A percentile compares a stretch with the other conserved stretches of the same genome.
Conservation (phyloP, 2,329 filamentous ascomycete species). For the Aphanocladium album region DNA sequence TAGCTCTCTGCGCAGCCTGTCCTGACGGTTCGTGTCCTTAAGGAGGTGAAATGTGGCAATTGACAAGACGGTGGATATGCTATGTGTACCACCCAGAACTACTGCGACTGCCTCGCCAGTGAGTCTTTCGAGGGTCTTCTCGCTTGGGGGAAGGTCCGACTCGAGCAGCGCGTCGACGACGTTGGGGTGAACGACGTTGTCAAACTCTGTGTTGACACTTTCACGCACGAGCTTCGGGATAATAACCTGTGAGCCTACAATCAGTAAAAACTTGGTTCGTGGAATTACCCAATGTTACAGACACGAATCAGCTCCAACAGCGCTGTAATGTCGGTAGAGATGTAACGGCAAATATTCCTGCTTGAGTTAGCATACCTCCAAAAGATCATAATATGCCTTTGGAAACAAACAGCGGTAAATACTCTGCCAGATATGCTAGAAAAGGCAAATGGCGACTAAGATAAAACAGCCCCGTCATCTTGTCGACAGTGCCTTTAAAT, state of each 20-base stretch:
- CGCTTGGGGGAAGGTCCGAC: constrained; percentile 27
- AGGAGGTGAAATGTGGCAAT: neutral
- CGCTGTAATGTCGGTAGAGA: neutral
- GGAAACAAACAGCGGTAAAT: constrained; percentile 12
- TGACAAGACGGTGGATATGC: neutral
- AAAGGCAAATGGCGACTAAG: constrained; percentile 14
- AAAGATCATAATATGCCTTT: neutral
- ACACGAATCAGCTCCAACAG: neutral
- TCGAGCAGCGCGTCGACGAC: constrained; percentile 17
- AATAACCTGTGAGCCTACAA: neutral
- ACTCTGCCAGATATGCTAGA: constrained; percentile 8
- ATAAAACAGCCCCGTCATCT: constrained; percentile 15
- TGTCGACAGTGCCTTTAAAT: constrained; percentile 13
- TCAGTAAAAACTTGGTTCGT: neutral
- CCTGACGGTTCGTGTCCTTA: neutral
- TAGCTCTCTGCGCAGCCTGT: neutral
- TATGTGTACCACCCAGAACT: constrained; percentile 29
- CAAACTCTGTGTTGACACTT: neutral
- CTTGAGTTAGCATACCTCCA: neutral
- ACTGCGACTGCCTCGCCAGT: constrained; percentile 30
- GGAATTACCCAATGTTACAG: neutral
- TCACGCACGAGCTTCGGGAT: neutral
- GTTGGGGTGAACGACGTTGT: neutral
- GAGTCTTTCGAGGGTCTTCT: constrained; percentile 26
- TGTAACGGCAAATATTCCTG: neutral